These are phyloP conservation scores for Metschnikowia corniflorae DNA, from an alignment of 805 yeast genomes.

Conservation along the genomic window DNA sequence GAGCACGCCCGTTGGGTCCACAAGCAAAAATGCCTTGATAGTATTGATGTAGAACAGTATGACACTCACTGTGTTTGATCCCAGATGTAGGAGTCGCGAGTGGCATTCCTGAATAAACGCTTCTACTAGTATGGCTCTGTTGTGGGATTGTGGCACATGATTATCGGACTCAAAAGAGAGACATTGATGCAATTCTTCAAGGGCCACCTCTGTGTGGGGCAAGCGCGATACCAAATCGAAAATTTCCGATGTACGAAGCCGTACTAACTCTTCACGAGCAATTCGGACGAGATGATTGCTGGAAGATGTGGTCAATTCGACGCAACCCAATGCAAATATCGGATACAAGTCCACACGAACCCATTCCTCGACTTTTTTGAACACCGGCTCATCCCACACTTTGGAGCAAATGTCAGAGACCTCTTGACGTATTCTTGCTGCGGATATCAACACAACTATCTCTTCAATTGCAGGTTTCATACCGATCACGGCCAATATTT, in stretches of 20 bases:
- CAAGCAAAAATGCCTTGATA: conserved; percentile 61
- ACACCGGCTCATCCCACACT: conserved; percentile 38
- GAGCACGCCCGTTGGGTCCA: conserved; percentile 87
- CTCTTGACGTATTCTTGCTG: conserved; percentile 30
- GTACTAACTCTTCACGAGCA: conserved; percentile 37
- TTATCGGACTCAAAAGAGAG: conserved; percentile 18
- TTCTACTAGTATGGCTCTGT: conserved; percentile 50
- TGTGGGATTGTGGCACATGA: conserved; percentile 30
- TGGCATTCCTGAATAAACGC: conserved; percentile 46
- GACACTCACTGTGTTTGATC: conserved; percentile 72
- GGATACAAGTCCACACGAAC: conserved; percentile 38
- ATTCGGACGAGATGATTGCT: conserved; percentile 30
- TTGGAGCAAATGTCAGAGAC: conserved; percentile 28
- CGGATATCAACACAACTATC: conserved; percentile 36
- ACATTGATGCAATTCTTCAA: conserved; percentile 57
- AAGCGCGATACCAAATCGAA: conserved; percentile 53
- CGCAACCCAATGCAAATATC: conserved; percentile 20
- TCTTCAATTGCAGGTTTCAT: conserved; percentile 15
- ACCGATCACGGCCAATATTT: conserved; percentile 12
- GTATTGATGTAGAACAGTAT: conserved; percentile 67
- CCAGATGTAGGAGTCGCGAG: conserved; percentile 63
- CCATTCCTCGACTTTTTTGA: conserved; percentile 34
- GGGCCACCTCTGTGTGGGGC: conserved; percentile 51
- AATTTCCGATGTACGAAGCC: conserved; percentile 55
- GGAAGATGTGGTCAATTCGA: conserved; percentile 6